Evolutionary conservation across 495 filamentous ascomycete genomes (phyloP), one percentile per base, ranked within the genome.

Genomic region (Penicillium arizonense): DNA sequence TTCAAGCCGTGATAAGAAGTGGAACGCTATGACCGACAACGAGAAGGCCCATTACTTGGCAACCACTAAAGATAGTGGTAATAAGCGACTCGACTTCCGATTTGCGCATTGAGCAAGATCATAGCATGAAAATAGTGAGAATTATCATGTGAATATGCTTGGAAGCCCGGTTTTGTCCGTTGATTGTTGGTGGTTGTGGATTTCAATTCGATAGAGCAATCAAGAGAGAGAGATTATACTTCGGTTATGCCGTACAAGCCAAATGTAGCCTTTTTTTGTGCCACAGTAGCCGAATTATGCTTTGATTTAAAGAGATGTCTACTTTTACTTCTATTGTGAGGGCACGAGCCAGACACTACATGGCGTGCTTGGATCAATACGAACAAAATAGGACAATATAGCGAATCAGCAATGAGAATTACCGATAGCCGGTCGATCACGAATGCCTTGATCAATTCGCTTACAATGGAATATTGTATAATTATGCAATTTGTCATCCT

Each of bases 71-170:
- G 68, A 75, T 45, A 57, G 71, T 42, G 74, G 73, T 3, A 73
- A 62, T 50, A 69, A 68, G 36, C 58, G 70, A 23, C 49, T 76
- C 26, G 73, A 76, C 53, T 77, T 74, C 47, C 52, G 67, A 38
- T 76, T 76, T 60, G 65, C 47, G 1, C 37, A 42, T 20, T 50
- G 18, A 42, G 28, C 4, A 7, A 2, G 28, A 6, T 30, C 5
- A 2, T 2, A 8, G 28, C 2, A 30, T 2, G 28, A 1, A 7
- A 30, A 30, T 10, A 2, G 28, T 7, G 28, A 14, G n/a, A n/a
- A 20, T 16, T 21, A 13, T 26, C 21, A 37, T 18, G 33, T 26
- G 45, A 8, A 18, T n/a, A 26, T 1, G 3, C 6, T 18, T 4
- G 11, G 6, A 14, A 4, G 14, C 4, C 18, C 10, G 18, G 2